Percentiles rank a stretch among this genome's conserved stretches.
These are phyloP conservation scores for Bryoerythrophyllum caledonicum DNA, from an alignment of 225 moss, liverwort and hornwort species.

Conservation along the genomic window DNA sequence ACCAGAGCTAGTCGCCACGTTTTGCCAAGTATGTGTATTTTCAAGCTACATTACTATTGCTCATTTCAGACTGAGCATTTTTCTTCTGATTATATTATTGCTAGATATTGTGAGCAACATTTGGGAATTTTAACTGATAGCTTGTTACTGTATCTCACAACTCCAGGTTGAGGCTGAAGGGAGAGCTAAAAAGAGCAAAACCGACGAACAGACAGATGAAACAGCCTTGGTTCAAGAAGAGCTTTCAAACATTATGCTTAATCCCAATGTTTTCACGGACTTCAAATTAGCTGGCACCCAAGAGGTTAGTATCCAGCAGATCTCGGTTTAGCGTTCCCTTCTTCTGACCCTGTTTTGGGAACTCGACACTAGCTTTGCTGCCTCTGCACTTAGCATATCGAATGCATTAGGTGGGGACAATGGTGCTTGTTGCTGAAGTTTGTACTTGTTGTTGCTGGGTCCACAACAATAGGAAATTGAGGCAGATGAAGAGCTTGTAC, in stretches of 20 bases:
- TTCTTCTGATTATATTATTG: background rate
- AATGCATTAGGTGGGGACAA: background rate
- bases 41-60: background rate
- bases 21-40: constrained; percentile 58
- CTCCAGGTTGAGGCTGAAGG: constrained; percentile 67
- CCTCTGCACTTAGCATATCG: background rate
- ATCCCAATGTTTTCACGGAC: constrained; percentile 75
- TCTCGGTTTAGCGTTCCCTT: background rate
- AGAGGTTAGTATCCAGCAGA: constrained; percentile 46
- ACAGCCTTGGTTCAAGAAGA: constrained; percentile 62
- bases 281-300: constrained; percentile 67
- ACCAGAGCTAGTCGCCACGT: constrained; percentile 67
- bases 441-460: background rate
- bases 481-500: constrained; percentile 73
- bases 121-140: background rate
- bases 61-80: background rate
- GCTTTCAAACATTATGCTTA: constrained; percentile 53
- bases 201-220: constrained; percentile 62
- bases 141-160: background rate
- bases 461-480: constrained; percentile 45
- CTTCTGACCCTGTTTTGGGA: background rate
- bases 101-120: background rate
- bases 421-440: background rate
- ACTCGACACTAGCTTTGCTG: background rate
- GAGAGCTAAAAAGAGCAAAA: constrained; percentile 55